These are phyloP conservation scores for Fraxinus xanthoxyloides DNA, from an alignment of 305 asterid species.

Conservation along the genomic window DNA sequence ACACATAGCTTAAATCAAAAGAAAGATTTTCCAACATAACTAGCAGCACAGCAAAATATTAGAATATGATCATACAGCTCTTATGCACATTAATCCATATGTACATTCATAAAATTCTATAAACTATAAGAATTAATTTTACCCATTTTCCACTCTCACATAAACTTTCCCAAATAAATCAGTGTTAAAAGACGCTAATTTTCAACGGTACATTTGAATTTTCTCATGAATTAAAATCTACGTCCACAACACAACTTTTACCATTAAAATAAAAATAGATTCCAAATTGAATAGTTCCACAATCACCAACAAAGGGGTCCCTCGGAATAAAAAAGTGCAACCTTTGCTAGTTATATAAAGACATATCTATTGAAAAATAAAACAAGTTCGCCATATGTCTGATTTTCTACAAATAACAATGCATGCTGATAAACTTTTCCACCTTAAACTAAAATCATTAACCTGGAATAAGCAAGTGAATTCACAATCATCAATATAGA, in stretches of 20 bases:
- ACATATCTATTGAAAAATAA: background rate
- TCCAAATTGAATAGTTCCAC: background rate
- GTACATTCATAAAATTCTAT: background rate
- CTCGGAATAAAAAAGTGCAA: background rate
- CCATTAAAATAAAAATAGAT: background rate
- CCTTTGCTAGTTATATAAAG: background rate
- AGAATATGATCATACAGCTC: background rate
- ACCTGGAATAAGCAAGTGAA: background rate
- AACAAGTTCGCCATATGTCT: background rate
- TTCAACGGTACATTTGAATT: background rate
- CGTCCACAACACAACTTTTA: background rate
- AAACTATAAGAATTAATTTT: background rate
- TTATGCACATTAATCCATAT: background rate
- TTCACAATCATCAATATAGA: background rate
- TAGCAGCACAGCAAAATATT: background rate
- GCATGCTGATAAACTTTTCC: background rate
- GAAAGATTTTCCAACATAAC: background rate
- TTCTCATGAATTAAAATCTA: background rate
- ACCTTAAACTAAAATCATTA: background rate
- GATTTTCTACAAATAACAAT: background rate
- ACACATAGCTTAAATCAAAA: slow-evolving; percentile 3
- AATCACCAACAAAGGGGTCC: background rate
- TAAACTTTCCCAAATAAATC: slow-evolving; percentile 7
- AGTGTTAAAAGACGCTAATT: background rate
- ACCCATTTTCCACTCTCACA: background rate